Base-by-base conservation (phyloP, 169 alveolate genomes). In the Plasmodium falciparum region DNA sequence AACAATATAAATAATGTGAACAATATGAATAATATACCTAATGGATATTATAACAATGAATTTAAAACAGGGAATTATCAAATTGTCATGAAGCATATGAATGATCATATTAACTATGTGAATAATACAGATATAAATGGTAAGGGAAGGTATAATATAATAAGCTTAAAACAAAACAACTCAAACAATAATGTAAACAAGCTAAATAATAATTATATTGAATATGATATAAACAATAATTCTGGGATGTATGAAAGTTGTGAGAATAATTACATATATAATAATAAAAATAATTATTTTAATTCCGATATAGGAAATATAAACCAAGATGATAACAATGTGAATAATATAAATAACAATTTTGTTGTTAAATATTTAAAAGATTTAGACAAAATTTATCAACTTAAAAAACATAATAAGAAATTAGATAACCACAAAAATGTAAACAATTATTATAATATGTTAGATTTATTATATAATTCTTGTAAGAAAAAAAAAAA, bases 151-250 rank as follows among this genome's bases (percentile, higher is more conserved):
- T 65, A 59, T 15, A 76, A 76, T 22, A 22, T 49, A 15, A 52
- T 76, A 7, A 76, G 72, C 7, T 71, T 76, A 33, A 76, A 76
- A 59, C 8, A 65, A 17, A 76, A 52, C 1, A 63, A 63, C 12
- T 33, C 47, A 12, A 13, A 22, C 3, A 33, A 76, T 69, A 20
- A 76, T 33, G 29, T 71, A n/a, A 49, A 63, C 15, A 76, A 54
- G 7, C n/a, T 76, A 9, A 54, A 76, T 43, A 76, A 76, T 50
- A 76, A 76, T 50, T 76, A 76, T 24, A 66, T 66, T 9, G 89
- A 76, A 76, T 76, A 76, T 58, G 89, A 76, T 33, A 63, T 76
- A 1, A 76, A 76, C 11, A 76, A 76, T 76, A 47, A 47, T n/a
- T 45, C 8, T 17, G 9, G 13, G 2, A 22, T 6, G 0, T 56